A percentile compares a stretch with the other conserved stretches of the same genome.
These are phyloP conservation scores for Claviceps sp. DNA, from an alignment of 2,329 filamentous ascomycete species.

Conservation along the genomic window DNA sequence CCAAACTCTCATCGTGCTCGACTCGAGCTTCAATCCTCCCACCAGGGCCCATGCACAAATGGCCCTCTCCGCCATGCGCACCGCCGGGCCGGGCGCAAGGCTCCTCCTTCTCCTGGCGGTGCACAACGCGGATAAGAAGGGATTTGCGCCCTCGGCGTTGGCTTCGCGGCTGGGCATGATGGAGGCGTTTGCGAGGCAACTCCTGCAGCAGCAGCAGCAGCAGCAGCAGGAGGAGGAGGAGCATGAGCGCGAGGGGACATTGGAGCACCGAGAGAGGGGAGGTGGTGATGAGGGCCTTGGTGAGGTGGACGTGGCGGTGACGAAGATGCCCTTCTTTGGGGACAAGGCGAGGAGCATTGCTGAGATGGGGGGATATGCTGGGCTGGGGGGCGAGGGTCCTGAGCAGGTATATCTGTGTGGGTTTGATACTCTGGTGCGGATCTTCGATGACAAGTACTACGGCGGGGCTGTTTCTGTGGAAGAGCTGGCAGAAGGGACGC, in stretches of 20 bases:
- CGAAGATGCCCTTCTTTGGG: constrained; percentile 59
- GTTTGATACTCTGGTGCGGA: constrained; percentile 62
- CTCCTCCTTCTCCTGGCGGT: constrained; percentile 47
- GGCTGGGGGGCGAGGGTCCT: not conserved
- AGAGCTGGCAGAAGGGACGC: not conserved
- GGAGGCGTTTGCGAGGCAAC: constrained; percentile 49
- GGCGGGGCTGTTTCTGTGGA: constrained; percentile 1
- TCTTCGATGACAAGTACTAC: constrained; percentile 65
- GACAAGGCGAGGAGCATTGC: constrained; percentile 53
- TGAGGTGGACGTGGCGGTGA: constrained; percentile 52
- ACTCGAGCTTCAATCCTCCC: constrained; percentile 58
- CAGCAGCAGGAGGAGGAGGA: too few relatives aligned
- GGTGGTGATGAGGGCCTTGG: not conserved
- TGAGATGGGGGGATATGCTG: constrained; percentile 27
- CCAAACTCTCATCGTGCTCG: constrained; percentile 39
- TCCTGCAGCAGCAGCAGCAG: constrained; percentile 12
- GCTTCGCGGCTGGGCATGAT: constrained; percentile 58
- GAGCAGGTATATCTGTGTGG: constrained; percentile 59
- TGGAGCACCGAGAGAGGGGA: too few relatives aligned
- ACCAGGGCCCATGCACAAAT: constrained; percentile 48
- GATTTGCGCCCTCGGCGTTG: constrained; percentile 53
- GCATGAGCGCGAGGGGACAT: too few relatives aligned
- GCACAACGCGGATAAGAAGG: constrained; percentile 54
- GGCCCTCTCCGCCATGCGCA: constrained; percentile 33
- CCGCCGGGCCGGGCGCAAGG: constrained; percentile 15